Evolutionary conservation across 1,139 yeast species (phyloP).

Genomic region (Torulaspora pretoriensis): DNA sequence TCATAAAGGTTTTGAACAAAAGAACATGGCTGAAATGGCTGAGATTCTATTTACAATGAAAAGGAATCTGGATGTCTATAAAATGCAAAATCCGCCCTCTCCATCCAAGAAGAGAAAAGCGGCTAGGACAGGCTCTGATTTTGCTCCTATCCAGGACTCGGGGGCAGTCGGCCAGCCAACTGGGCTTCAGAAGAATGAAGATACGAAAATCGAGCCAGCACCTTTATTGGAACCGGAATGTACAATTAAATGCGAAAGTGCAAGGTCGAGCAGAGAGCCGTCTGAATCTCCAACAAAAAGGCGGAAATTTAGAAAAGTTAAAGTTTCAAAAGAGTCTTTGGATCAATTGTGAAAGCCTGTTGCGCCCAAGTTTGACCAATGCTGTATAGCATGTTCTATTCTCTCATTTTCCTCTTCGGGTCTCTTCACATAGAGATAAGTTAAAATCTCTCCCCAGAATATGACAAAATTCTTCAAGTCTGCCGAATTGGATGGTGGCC

Average conservation of each 20-base stretch:
- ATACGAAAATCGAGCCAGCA: background rate
- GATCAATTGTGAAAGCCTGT: background rate
- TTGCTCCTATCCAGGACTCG: constrained; percentile 6
- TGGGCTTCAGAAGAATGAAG: background rate
- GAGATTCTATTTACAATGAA: constrained; percentile 6
- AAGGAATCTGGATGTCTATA: constrained; percentile 5
- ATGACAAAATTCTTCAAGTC: constrained; percentile 43
- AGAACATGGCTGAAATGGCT: constrained; percentile 2
- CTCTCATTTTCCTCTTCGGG: constrained; percentile 41
- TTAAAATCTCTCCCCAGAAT: constrained; percentile 51
- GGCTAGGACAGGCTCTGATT: constrained; percentile 7
- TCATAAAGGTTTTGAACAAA: constrained; percentile 4
- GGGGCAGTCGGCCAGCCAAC: background rate
- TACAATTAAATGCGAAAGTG: background rate
- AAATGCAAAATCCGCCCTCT: constrained; percentile 3
- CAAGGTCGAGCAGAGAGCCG: constrained; percentile 4
- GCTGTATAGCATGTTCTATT: constrained; percentile 37
- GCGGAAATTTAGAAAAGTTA: constrained; percentile 19
- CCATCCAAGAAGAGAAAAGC: constrained; percentile 10
- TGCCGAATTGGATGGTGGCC: constrained; percentile 34
- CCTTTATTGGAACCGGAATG: constrained; percentile 1
- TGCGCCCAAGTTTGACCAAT: constrained; percentile 40
- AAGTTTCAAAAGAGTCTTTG: constrained; percentile 8
- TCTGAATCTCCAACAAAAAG: constrained; percentile 14
- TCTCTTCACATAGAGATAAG: constrained; percentile 44